phyloP scores from a whole-genome alignment of 2,329 filamentous ascomycete species.

The Xylariaceae sp. region DNA sequence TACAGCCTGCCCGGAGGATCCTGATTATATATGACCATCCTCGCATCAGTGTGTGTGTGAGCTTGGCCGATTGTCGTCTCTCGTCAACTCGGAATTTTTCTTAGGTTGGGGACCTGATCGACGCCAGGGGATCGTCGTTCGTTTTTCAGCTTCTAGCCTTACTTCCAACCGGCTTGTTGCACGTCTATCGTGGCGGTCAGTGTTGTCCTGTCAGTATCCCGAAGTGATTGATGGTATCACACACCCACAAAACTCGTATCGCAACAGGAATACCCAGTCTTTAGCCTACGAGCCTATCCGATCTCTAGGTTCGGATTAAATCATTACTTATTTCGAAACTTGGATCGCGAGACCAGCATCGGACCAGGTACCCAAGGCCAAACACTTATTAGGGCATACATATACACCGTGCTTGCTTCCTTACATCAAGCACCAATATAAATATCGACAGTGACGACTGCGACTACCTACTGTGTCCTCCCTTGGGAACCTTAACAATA shows the following conservation, averaged over 20 bases:
- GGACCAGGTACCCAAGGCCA: too few species aligned
- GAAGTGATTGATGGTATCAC: constrained; percentile 20
- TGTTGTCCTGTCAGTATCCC: constrained; percentile 24
- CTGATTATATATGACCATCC: constrained; percentile 39
- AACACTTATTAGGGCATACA: too few species aligned
- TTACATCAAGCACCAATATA: not conserved
- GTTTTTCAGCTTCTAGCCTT: constrained; percentile 38
- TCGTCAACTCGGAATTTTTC: constrained; percentile 14
- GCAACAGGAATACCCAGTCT: not conserved
- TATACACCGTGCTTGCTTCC: constrained; percentile 15
- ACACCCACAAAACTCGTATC: constrained; percentile 28
- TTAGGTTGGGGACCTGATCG: constrained; percentile 30
- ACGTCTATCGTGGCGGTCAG: constrained; percentile 12
- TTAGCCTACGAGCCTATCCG: constrained; percentile 9
- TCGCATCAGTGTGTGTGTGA: constrained; percentile 27
- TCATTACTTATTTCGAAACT: not conserved
- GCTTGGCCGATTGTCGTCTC: constrained; percentile 22
- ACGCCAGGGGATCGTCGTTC: constrained; percentile 32
- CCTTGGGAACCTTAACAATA: not conserved
- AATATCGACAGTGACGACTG: not conserved
- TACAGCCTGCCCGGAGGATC: constrained; percentile 31
- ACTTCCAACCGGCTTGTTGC: constrained; percentile 24
- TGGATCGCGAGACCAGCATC: not conserved
- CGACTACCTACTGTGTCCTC: not conserved
- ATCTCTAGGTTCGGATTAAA: constrained; percentile 1